Evolutionary conservation across 2,329 filamentous ascomycete species (phyloP).

Genomic region (Xylaria sp.): DNA sequence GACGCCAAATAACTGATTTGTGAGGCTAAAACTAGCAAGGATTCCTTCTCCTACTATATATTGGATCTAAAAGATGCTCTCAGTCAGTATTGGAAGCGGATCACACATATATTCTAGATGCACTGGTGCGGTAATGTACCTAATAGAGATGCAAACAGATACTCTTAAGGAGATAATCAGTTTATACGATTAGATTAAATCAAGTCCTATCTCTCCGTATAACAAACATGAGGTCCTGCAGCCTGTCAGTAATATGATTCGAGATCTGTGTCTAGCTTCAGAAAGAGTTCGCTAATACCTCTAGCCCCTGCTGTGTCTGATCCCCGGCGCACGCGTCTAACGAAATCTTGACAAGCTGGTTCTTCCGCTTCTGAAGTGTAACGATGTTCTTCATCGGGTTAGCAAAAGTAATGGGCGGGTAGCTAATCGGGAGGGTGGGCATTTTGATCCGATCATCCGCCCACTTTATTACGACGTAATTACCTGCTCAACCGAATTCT

Average conservation of each 20-base stretch:
- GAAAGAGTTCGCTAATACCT: neutral
- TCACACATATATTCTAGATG: too few relatives aligned
- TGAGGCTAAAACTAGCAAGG: too few relatives aligned
- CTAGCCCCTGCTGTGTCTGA: neutral
- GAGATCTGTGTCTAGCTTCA: neutral
- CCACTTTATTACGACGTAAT: neutral
- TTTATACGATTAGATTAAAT: neutral
- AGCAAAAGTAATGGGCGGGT: neutral
- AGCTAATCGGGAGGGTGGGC: neutral
- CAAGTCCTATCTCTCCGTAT: neutral
- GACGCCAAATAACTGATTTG: too few relatives aligned
- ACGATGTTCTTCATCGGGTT: neutral
- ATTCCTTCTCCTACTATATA: too few relatives aligned
- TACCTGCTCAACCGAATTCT: slow-evolving; percentile 15
- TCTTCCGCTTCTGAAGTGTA: neutral
- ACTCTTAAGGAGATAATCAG: too few relatives aligned
- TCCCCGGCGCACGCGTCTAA: neutral
- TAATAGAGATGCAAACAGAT: slow-evolving; percentile 29
- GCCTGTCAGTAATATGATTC: neutral
- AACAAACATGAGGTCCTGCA: neutral
- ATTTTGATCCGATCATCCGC: neutral
- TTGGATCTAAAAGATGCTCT: too few relatives aligned
- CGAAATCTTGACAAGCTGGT: neutral
- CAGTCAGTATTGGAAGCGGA: too few relatives aligned
- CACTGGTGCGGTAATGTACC: too few relatives aligned